Base-by-base conservation (phyloP, 768 basidiomycete genomes). In the Gloeophyllum trabeum region DNA sequence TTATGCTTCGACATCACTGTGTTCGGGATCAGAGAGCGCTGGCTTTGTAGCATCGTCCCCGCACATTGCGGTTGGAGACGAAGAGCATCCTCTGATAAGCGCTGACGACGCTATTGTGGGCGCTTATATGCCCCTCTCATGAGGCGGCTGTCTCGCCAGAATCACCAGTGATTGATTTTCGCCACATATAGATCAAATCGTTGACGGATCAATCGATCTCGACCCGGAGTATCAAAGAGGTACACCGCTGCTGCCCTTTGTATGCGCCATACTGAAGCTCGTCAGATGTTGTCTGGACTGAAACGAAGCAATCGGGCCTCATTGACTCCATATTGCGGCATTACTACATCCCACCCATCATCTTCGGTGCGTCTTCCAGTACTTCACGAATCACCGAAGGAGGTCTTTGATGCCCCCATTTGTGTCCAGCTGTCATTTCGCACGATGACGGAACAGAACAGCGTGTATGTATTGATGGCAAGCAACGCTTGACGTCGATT, bases 151-250 rank as follows among this genome's bases (percentile, higher is more conserved):
- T 41, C 40, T 40, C 32, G 38, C 23, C 25, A 26, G 41, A 4
- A 28, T 10, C 39, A 12, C 38, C 22, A 26, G 40, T 21, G 16
- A 37, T 48, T 35, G 26, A 19, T n/a, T n/a, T n/a, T n/a, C n/a
- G n/a, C n/a, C n/a, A n/a, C n/a, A n/a, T n/a, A n/a, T 44, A 80
- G 79, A 70, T 40, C 66, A 70, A 48, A 66, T 79, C 23, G 49
- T 63, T 3, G 56, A 69, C 4, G 64, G 59, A 4, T 48, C 53
- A 6, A 70, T 81, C 34, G 67, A 79, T 42, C 61, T 81, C 5
- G 65, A 81, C 45, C 79, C 79, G 0, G 76, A 79, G 46, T 81
- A 81, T 53, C 79, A 82, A 49, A 63, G 79, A 54, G 73, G 79
- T 75, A 40, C 28, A 61, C 28, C 16, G 10, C 28, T 10, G 36